Evolutionary conservation across 768 basidiomycete genomes (phyloP).

Genomic region (Epithele typhae): DNA sequence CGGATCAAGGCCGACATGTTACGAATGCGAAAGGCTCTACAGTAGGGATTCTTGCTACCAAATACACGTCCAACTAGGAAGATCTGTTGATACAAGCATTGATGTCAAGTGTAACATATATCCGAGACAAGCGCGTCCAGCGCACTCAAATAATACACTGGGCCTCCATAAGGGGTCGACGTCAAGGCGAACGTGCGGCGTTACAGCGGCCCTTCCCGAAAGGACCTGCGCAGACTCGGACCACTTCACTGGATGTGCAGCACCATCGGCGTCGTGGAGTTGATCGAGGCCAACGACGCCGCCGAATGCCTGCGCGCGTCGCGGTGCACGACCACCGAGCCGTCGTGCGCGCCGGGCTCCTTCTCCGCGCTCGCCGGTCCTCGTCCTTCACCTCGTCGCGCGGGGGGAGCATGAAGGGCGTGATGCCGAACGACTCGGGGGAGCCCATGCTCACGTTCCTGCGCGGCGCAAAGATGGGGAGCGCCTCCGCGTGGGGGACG

Average conservation of each 20-base stretch:
- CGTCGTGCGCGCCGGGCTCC: background rate
- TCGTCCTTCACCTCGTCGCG: background rate
- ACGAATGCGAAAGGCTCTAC: too few species aligned
- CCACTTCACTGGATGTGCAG: slow-evolving; percentile 44
- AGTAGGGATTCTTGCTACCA: too few species aligned
- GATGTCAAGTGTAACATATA: too few species aligned
- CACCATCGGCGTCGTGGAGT: slow-evolving; percentile 9
- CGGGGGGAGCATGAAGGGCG: slow-evolving; percentile 25
- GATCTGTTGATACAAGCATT: too few species aligned
- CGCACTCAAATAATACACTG: too few species aligned
- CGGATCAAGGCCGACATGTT: too few species aligned
- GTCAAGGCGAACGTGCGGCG: too few species aligned
- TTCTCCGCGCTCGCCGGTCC: background rate
- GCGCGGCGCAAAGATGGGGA: slow-evolving; percentile 25
- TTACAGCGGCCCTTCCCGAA: too few species aligned
- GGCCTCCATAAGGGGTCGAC: too few species aligned
- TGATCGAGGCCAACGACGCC: background rate
- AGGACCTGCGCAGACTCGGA: too few species aligned
- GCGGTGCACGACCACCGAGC: background rate
- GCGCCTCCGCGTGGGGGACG: slow-evolving; percentile 23
- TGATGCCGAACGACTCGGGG: slow-evolving; percentile 24
- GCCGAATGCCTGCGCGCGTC: slow-evolving; percentile 5
- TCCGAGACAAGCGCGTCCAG: too few species aligned
- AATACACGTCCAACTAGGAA: too few species aligned
- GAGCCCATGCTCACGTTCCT: slow-evolving; percentile 21